Conservation (phyloP, 345 rosid genomes). For the Firmiana major region DNA sequence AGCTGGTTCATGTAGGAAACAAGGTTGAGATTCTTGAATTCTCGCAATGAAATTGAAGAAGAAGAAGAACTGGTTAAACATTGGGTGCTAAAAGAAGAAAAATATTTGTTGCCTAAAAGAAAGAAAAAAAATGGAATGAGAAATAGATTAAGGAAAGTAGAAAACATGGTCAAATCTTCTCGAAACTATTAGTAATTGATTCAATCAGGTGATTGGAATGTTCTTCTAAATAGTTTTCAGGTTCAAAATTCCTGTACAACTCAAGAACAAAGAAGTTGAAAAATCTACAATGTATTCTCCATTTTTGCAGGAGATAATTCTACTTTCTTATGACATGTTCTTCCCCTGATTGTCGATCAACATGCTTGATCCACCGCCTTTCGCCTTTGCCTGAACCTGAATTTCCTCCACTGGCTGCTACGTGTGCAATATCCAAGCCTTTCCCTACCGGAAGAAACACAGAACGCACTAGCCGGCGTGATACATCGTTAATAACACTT, state of each 20-base stretch:
- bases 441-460: constrained; percentile 85
- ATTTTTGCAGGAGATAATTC: not conserved
- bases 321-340: constrained; percentile 63
- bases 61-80: too few relatives aligned
- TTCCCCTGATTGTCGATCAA: constrained; percentile 76
- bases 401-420: constrained; percentile 39
- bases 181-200: not conserved
- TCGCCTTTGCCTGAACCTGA: constrained; percentile 28
- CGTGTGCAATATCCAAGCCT: constrained; percentile 89
- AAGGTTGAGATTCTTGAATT: too few relatives aligned
- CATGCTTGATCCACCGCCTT: constrained; percentile 73
- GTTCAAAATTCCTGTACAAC: constrained; percentile 13
- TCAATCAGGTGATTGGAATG: not conserved
- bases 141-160: not conserved
- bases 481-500: constrained; percentile 43
- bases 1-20: too few relatives aligned
- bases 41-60: too few relatives aligned
- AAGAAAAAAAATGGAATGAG: not conserved
- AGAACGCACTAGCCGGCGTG: constrained; percentile 55
- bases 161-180: not conserved
- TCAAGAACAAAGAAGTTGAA: not conserved
- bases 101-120: too few relatives aligned
- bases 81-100: too few relatives aligned
- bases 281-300: not conserved
- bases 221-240: not conserved